Evolutionary conservation across 768 basidiomycete species (phyloP).

Genomic region (Auriscalpium orientale): DNA sequence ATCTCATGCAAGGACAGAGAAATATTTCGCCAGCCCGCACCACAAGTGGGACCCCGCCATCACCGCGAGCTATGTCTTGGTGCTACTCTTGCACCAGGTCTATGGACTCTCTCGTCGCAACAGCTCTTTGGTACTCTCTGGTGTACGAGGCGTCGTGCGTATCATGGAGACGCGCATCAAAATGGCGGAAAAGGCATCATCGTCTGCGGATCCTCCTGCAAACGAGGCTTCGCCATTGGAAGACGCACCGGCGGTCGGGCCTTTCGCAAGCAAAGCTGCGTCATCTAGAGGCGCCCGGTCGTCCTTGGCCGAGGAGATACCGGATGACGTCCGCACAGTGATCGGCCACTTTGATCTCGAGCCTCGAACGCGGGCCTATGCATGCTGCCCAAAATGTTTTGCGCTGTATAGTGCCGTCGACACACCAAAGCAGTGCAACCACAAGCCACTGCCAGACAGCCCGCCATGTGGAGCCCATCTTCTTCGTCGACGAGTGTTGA

Average conservation of each 20-base stretch:
- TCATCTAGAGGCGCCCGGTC: neutral
- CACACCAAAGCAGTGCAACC: neutral
- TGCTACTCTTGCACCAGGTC: neutral
- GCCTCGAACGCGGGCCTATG: neutral
- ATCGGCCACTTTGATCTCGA: neutral
- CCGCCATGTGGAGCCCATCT: neutral
- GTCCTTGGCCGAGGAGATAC: neutral
- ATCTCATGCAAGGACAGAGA: neutral
- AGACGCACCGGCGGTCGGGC: neutral
- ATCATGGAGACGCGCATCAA: too few relatives aligned
- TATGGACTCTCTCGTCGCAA: neutral
- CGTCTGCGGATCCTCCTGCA: too few relatives aligned
- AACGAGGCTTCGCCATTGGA: neutral
- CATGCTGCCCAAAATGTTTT: neutral
- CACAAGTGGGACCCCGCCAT: neutral
- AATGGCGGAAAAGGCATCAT: too few relatives aligned
- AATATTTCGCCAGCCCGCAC: neutral
- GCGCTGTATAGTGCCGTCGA: neutral
- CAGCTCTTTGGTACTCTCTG: neutral
- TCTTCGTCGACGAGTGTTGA: neutral
- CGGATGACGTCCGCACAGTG: neutral
- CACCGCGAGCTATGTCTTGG: neutral
- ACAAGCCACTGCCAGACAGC: neutral
- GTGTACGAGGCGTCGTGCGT: neutral
- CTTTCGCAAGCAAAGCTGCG: neutral